phyloP scores from a whole-genome alignment of 257 asterid genomes.

The Nicotiana noctiflora region DNA sequence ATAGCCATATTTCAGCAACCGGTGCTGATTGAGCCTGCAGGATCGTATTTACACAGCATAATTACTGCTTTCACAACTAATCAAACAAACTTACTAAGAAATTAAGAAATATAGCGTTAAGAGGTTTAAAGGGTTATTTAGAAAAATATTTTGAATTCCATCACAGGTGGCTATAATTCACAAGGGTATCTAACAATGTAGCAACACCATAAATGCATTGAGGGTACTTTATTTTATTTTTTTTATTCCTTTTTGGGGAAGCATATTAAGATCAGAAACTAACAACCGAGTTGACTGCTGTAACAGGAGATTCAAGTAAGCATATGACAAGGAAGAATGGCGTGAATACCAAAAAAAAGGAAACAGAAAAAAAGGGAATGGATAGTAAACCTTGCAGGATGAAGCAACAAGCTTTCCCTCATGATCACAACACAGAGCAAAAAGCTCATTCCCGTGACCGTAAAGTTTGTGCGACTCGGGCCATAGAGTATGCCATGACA shows the following conservation, averaged over 20 bases:
- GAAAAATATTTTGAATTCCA: neutral
- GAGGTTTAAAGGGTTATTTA: neutral
- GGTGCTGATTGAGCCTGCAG: slow-evolving; percentile 89
- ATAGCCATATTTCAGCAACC: slow-evolving; percentile 90
- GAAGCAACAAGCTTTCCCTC: slow-evolving; percentile 87
- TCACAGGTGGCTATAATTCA: neutral
- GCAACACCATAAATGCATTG: neutral
- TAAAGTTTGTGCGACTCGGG: slow-evolving; percentile 95
- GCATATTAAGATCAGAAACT: neutral
- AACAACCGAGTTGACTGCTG: neutral
- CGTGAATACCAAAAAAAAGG: neutral
- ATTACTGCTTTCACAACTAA: neutral
- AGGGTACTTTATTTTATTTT: neutral
- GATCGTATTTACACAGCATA: neutral
- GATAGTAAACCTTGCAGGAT: slow-evolving; percentile 70
- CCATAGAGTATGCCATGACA: slow-evolving; percentile 90
- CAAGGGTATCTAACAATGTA: neutral
- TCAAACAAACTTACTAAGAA: neutral
- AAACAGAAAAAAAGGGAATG: neutral
- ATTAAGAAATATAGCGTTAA: no score
- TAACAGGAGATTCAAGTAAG: neutral
- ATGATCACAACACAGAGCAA: slow-evolving; percentile 70
- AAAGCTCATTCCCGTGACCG: slow-evolving; percentile 94
- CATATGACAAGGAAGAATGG: neutral
- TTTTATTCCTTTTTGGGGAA: no score